Percentiles rank a stretch among this genome's conserved stretches.
Evolutionary conservation across 441 rosid genomes (phyloP).

Genomic region (Jatropha podagrica): DNA sequence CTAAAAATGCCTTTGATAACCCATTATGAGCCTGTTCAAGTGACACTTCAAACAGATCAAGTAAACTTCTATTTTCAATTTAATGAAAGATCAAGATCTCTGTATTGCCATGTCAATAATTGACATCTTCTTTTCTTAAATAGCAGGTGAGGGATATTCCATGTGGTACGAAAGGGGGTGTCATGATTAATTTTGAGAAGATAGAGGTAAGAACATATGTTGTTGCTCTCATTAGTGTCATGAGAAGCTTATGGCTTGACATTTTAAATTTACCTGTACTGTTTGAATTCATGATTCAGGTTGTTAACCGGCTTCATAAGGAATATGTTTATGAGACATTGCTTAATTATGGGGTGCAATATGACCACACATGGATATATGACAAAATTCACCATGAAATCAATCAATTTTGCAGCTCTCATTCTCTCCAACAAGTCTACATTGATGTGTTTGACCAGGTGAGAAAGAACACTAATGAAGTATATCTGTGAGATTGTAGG

Average conservation of each 20-base stretch:
- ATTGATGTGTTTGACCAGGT: slow-evolving; percentile 97
- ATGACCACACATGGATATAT: slow-evolving; percentile 92
- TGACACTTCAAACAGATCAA: slow-evolving; percentile 89
- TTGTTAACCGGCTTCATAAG: slow-evolving; percentile 77
- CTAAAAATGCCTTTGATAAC: slow-evolving; percentile 76
- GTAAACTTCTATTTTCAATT: slow-evolving; percentile 30
- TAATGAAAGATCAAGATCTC: slow-evolving; percentile 15
- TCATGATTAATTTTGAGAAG: slow-evolving; percentile 87
- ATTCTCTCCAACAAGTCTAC: slow-evolving; percentile 88
- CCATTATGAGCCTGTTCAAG: slow-evolving; percentile 89
- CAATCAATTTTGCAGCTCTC: slow-evolving; percentile 96
- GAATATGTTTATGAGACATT: slow-evolving; percentile 78
- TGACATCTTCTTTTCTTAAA: slow-evolving; percentile 5
- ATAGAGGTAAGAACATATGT: slow-evolving; percentile 54
- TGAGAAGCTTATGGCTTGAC: slow-evolving; percentile 5
- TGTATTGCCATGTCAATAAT: slow-evolving; percentile 4
- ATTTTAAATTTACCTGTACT: slow-evolving; percentile 10
- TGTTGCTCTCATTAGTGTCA: background rate
- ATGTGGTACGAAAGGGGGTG: slow-evolving; percentile 97
- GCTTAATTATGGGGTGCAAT: slow-evolving; percentile 78
- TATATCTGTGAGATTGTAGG: background rate
- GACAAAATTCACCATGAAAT: slow-evolving; percentile 98
- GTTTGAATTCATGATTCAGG: slow-evolving; percentile 41
- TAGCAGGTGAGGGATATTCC: slow-evolving; percentile 88
- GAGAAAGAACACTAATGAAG: slow-evolving; percentile 14